Base-by-base conservation (phyloP, 139 green algal genomes). In the Pleodorina starrii region DNA sequence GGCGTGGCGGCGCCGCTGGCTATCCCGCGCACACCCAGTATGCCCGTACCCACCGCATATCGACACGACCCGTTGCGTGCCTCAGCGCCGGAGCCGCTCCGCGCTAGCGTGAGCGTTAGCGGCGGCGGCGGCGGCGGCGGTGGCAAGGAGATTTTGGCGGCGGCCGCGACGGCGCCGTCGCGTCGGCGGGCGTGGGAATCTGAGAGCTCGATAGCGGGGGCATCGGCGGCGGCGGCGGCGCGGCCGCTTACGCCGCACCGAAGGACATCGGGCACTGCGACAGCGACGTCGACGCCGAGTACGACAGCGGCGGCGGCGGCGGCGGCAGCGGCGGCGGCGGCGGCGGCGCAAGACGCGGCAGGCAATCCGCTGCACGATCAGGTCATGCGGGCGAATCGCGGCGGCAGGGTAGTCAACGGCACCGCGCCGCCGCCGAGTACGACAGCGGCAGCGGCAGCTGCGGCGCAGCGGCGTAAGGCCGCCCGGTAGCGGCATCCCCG, bases 371-470 rank as follows among this genome's bases (percentile, higher is more conserved):
- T 86, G 40, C 80, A 86, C 38, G 59, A 86, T 0, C 40, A 60
- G 17, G 80, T 86, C 12, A 86, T 86, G 80, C 40, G 80, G 5
- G 80, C 80, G 16, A 86, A 86, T 71, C 80, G 80, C 35, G 80
- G 80, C 25, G 80, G 80, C 9, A 43, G 40, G 38, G 42, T 76
- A 9, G 80, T 86, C 35, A 66, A 82, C 32, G 74, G 74, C 9
- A 2, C 44, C 43, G 72, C 21, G 7, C 35, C 12, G 6, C 12
- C 16, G 35, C 12, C 3, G 69, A 9, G 57, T 23, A 69, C 69
- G 69, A 32, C 69, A 19, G 35, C 69, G 43, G 6, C 66, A 27
- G 66, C 66, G 66, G 66, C 66, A 27, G 66, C 66, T 16, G 29
- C 66, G 35, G 10, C 66, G 69, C 69, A 25, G 69, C 69, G 35